A percentile compares a stretch with the other conserved stretches of the same genome.
Conservation (phyloP, 768 basidiomycete genomes). For the Kwoniella dejecticola region DNA sequence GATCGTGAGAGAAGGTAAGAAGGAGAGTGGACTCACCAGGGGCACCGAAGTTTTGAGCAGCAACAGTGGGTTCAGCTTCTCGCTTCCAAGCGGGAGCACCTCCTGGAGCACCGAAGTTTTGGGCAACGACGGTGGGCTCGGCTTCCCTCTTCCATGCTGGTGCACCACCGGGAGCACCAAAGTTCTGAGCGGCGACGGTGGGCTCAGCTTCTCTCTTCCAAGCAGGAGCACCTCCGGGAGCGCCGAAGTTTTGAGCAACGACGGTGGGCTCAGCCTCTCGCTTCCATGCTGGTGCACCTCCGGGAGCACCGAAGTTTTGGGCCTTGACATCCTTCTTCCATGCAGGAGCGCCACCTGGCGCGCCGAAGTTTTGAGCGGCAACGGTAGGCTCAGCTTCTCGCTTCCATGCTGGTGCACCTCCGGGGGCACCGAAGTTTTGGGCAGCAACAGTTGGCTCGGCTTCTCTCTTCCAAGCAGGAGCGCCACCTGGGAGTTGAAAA, state of each 20-base stretch:
- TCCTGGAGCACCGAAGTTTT: constrained; percentile 8
- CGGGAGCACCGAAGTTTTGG: constrained; percentile 10
- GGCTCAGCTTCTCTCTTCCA: constrained; percentile 25
- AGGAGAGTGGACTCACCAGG: background rate
- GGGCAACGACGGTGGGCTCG: constrained; percentile 7
- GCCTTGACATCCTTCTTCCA: constrained; percentile 28
- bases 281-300: constrained; percentile 37
- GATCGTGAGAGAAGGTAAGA: background rate
- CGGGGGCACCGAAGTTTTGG: background rate
- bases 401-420: constrained; percentile 22
- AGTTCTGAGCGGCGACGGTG: background rate
- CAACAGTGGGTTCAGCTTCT: constrained; percentile 15
- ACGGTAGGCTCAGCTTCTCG: constrained; percentile 20
- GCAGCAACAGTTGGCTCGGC: too few relatives aligned
- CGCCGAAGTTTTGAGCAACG: constrained; percentile 21
- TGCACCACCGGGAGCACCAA: constrained; percentile 3
- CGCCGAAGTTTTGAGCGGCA: constrained; percentile 13
- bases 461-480: background rate
- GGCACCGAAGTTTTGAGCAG: constrained; percentile 10
- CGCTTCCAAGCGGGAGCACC: constrained; percentile 20
- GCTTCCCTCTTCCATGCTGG: constrained; percentile 24
- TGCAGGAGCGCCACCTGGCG: constrained; percentile 16
- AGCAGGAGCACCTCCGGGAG: constrained; percentile 8
- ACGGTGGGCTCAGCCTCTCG: constrained; percentile 30
- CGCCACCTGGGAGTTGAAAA: constrained; percentile 3